These are phyloP conservation scores for Fragaria vesca DNA, from an alignment of 306 rosid species.

Conservation along the genomic window DNA sequence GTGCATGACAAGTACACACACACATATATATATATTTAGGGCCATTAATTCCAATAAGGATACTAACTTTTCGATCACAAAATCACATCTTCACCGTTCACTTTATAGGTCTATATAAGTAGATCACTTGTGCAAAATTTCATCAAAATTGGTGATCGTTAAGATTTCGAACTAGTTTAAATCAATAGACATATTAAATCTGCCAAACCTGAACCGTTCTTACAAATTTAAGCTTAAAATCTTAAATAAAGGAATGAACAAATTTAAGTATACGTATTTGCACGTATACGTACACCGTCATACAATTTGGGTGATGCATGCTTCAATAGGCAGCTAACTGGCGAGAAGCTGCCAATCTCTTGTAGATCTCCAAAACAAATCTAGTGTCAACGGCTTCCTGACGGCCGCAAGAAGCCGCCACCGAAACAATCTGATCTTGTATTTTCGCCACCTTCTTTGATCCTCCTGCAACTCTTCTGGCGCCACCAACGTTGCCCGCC, in stretches of 20 bases:
- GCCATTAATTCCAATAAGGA: too few species aligned
- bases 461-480: slow-evolving; percentile 23
- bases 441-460: slow-evolving; percentile 27
- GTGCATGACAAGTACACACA: background rate
- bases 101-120: too few species aligned
- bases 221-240: too few species aligned
- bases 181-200: too few species aligned
- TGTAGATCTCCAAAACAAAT: slow-evolving; percentile 37
- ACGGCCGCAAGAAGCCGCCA: slow-evolving; percentile 18
- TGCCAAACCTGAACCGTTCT: too few species aligned
- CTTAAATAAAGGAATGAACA: background rate
- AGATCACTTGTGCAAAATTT: too few species aligned
- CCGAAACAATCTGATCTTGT: slow-evolving; percentile 11
- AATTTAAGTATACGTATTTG: background rate
- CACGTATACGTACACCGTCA: background rate
- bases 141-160: too few species aligned
- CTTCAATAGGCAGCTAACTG: slow-evolving; percentile 5
- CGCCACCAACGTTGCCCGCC: slow-evolving; percentile 23
- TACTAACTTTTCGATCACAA: too few species aligned
- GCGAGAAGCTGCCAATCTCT: slow-evolving; percentile 32
- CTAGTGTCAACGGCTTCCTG: slow-evolving; percentile 27
- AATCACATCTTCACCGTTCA: too few species aligned
- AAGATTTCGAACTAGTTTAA: too few species aligned
- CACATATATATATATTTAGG: too few species aligned
- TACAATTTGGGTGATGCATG: background rate